Evolutionary conservation across 352 stramenopile genomes (phyloP).

Genomic region (Pythium utonaiense): DNA sequence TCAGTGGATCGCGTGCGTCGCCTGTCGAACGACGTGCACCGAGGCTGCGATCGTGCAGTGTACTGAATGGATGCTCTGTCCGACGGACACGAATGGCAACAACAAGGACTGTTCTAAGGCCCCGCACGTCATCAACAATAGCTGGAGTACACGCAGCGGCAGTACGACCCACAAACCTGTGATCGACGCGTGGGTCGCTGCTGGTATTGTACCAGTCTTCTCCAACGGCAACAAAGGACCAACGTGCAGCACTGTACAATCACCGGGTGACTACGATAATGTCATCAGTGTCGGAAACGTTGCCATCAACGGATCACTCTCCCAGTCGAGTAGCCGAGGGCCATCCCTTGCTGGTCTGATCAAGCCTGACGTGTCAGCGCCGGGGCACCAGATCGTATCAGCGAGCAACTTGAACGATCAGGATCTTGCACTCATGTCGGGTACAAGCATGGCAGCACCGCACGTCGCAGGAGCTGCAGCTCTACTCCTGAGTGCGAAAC

Average conservation of each 20-base stretch:
- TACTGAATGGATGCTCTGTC: constrained; percentile 66
- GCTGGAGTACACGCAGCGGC: constrained; percentile 48
- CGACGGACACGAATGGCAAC: constrained; percentile 47
- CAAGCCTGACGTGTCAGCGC: constrained; percentile 74
- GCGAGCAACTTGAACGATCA: constrained; percentile 52
- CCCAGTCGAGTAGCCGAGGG: constrained; percentile 69
- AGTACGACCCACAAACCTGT: constrained; percentile 60
- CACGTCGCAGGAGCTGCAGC: constrained; percentile 61
- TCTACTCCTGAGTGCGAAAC: constrained; percentile 38
- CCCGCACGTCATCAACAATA: constrained; percentile 63
- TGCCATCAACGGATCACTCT: constrained; percentile 53
- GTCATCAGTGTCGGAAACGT: constrained; percentile 59
- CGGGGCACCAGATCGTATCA: constrained; percentile 63
- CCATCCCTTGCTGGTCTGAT: constrained; percentile 41
- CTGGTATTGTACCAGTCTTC: constrained; percentile 57
- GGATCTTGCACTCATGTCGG: constrained; percentile 58
- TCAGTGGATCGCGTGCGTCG: constrained; percentile 66
- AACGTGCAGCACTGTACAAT: constrained; percentile 65
- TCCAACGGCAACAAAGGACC: constrained; percentile 73
- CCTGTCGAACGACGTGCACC: constrained; percentile 67
- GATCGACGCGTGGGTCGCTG: constrained; percentile 47
- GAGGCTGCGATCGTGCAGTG: constrained; percentile 47
- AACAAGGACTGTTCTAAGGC: constrained; percentile 47
- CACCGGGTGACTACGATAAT: constrained; percentile 49
- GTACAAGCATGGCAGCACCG: constrained; percentile 75